These are phyloP conservation scores for Bryoerythrophyllum caledonicum DNA, from an alignment of 225 moss, liverwort and hornwort genomes.

Conservation along the genomic window DNA sequence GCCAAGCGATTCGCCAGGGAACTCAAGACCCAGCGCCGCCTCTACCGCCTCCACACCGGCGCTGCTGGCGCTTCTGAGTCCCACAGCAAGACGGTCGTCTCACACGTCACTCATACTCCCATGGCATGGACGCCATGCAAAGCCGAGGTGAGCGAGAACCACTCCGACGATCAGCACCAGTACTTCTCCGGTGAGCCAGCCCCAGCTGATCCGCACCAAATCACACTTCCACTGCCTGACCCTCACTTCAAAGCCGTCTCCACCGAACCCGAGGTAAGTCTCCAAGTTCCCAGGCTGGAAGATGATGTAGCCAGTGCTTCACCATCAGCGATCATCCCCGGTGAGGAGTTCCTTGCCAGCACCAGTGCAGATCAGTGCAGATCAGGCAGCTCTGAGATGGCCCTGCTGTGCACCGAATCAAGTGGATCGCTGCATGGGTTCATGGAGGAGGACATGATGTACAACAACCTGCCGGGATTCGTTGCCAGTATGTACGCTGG, in stretches of 20 bases:
- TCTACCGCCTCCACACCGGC: constrained; percentile 20
- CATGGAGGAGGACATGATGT: constrained; percentile 47
- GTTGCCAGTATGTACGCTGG: constrained; percentile 36
- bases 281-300: constrained; percentile 13
- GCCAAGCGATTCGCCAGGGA: constrained; percentile 43
- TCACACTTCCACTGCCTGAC: not conserved
- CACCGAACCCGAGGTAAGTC: not conserved
- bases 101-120: not conserved
- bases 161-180: constrained; percentile 12
- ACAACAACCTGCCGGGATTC: constrained; percentile 32
- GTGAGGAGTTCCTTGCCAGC: constrained; percentile 20
- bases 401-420: not conserved
- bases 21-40: constrained; percentile 40
- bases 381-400: not conserved
- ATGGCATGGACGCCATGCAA: constrained; percentile 24
- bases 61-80: constrained; percentile 2
- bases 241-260: not conserved
- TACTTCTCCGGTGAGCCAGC: constrained; percentile 5
- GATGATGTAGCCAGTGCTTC: not conserved
- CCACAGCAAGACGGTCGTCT: constrained; percentile 7
- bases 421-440: constrained; percentile 27
- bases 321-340: not conserved
- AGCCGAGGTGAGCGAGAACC: constrained; percentile 3
- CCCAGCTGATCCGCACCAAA: too few species aligned
- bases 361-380: not conserved